These are phyloP conservation scores for Lactarius evosmus DNA, from an alignment of 768 basidiomycete genomes.

Conservation along the genomic window DNA sequence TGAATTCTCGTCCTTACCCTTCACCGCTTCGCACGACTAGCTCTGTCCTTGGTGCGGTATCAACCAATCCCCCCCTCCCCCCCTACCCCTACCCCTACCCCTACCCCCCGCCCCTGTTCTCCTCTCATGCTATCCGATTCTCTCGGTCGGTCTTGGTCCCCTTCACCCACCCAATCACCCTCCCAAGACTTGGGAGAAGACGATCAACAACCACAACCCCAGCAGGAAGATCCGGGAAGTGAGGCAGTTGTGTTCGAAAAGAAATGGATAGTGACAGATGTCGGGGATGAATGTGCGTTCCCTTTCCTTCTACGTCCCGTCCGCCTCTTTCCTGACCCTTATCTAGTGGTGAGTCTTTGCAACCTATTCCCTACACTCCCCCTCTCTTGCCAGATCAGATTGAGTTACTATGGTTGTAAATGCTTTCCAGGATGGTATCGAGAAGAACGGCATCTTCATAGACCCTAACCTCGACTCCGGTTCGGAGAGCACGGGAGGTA, in stretches of 20 bases:
- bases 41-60: neutral
- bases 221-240: neutral
- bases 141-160: neutral
- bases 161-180: constrained; percentile 3
- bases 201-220: neutral
- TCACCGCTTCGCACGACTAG: neutral
- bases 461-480: constrained; percentile 27
- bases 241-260: constrained; percentile 17
- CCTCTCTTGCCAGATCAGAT: neutral
- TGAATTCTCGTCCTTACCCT: neutral
- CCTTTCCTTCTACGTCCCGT: no score
- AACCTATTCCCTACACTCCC: neutral
- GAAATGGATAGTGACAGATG: constrained; percentile 26
- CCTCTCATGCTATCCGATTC: constrained; percentile 1
- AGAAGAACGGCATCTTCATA: constrained; percentile 23
- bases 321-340: neutral
- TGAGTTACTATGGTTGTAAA: neutral
- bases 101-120: neutral
- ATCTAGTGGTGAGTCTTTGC: constrained; percentile 25
- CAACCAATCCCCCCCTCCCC: neutral
- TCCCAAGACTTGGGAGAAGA: constrained; percentile 11
- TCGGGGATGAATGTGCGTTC: constrained; percentile 10
- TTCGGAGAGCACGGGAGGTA: constrained; percentile 23
- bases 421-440: constrained; percentile 18
- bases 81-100: no score